Percentiles rank a stretch among this genome's conserved stretches.
Conservation (phyloP, 2,329 filamentous ascomycete species). For the Colletotrichum limetticola region DNA sequence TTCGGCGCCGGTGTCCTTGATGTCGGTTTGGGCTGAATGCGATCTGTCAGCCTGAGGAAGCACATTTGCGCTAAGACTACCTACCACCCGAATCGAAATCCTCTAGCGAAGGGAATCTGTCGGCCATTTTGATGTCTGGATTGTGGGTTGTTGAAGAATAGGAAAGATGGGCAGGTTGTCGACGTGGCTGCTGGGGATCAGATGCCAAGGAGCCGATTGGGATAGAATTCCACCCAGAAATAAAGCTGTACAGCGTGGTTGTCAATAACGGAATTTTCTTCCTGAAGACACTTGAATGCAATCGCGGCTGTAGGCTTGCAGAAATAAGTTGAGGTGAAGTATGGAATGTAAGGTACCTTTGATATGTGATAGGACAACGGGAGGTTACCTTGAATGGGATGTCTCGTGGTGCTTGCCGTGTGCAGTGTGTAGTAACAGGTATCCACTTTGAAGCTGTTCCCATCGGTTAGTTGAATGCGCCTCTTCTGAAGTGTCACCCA, state of each 20-base stretch:
- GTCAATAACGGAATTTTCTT: background rate
- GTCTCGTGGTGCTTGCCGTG: constrained; percentile 25
- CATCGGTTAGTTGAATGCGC: constrained; percentile 31
- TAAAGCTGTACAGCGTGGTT: background rate
- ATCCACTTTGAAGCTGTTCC: constrained; percentile 1
- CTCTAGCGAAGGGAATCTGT: constrained; percentile 82
- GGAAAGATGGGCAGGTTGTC: constrained; percentile 66
- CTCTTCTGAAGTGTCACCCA: background rate
- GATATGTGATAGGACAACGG: background rate
- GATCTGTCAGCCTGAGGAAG: constrained; percentile 38
- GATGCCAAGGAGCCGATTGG: constrained; percentile 1
- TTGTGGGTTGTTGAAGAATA: constrained; percentile 9
- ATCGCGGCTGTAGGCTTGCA: background rate
- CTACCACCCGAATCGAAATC: constrained; percentile 77
- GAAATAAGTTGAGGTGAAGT: background rate
- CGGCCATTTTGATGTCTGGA: constrained; percentile 68
- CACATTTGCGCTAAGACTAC: background rate
- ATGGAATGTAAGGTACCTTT: background rate
- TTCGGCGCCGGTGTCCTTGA: constrained; percentile 66
- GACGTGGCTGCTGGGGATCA: constrained; percentile 66
- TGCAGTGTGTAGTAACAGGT: background rate
- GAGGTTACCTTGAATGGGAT: constrained; percentile 24
- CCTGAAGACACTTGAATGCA: background rate
- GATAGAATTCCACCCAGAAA: background rate
- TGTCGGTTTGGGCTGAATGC: constrained; percentile 72